Conservation (phyloP, 306 rosid genomes). For the Rubus idaeus region DNA sequence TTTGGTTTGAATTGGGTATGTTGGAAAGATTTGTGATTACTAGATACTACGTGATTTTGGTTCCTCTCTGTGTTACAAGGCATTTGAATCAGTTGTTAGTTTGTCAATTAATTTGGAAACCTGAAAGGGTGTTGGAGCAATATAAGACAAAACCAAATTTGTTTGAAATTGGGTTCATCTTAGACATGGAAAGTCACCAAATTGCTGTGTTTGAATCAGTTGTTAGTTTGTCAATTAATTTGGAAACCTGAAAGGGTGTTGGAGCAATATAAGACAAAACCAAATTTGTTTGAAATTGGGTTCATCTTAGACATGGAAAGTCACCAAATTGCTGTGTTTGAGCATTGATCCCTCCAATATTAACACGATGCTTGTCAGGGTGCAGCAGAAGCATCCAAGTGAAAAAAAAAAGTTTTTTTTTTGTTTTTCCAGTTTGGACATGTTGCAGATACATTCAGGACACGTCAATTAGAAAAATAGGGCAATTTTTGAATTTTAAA, state of each 20-base stretch:
- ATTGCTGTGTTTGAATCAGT: not conserved
- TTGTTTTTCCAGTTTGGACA: too few species aligned
- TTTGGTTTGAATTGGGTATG: not conserved
- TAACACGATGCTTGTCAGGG: not conserved
- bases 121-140: not conserved
- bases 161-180: not conserved
- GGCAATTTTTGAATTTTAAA: not conserved
- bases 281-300: not conserved
- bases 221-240: slow-evolving; percentile 7
- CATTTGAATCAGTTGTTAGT: not conserved
- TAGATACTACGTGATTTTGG: not conserved
- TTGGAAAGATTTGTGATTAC: too few species aligned
- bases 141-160: not conserved
- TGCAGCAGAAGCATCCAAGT: not conserved
- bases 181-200: not conserved
- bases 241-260: not conserved
- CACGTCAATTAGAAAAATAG: not conserved
- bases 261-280: not conserved
- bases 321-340: not conserved
- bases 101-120: slow-evolving; percentile 5
- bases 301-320: not conserved
- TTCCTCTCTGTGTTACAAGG: not conserved
- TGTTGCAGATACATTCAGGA: not conserved
- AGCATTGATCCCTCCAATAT: not conserved
- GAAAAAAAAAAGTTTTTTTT: not conserved